Base-by-base conservation (phyloP, 768 basidiomycete genomes). In the Trametes cinnabarina region DNA sequence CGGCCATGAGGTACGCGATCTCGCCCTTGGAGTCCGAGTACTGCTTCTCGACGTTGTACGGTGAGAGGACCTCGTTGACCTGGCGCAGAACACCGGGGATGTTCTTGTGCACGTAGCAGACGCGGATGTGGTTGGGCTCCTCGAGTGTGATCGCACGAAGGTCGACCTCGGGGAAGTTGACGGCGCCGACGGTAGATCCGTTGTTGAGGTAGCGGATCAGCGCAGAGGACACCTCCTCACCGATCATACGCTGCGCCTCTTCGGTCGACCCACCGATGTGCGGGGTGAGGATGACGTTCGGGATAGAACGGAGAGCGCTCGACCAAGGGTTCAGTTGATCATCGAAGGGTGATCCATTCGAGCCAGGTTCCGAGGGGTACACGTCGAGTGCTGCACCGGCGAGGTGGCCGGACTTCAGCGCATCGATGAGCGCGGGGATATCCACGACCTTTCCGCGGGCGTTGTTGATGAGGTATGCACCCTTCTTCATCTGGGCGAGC, bases 101-200 rank as follows among this genome's bases (percentile, higher is more conserved):
- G 76, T 99, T 99, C 73, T 80, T 86, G 82, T 99, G 97, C 47
- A 97, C 90, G 73, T 98, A 86, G 76, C 97, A 98, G 32, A 99
- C 79, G 61, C 97, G 90, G 63, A 98, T 84, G 68, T 89, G 81
- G 61, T 81, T 81, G 48, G 82, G 82, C 69, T 94, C 88, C 63
- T 94, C 91, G 2, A 86, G 83, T 10, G 88, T 85, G 71, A 98
- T 96, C 51, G 93, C 86, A 58, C 96, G 90, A 39, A 99, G 79
- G 76, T 96, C 93, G 66, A 99, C 95, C 76, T 98, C 96, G 47
- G 97, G 96, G 85, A 99, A 98, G 79, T 98, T 98, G 79, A 98
- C 97, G 3, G 94, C 88, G 46, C 94, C 94, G 55, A 93, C 60
- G 3, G 92, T 91, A 23, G 94, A 87, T 49, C 97, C 97, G 69